A percentile compares a stretch with the other conserved stretches of the same genome.
These are phyloP conservation scores for Phanerochaete sordida DNA, from an alignment of 768 basidiomycete genomes.

Conservation along the genomic window DNA sequence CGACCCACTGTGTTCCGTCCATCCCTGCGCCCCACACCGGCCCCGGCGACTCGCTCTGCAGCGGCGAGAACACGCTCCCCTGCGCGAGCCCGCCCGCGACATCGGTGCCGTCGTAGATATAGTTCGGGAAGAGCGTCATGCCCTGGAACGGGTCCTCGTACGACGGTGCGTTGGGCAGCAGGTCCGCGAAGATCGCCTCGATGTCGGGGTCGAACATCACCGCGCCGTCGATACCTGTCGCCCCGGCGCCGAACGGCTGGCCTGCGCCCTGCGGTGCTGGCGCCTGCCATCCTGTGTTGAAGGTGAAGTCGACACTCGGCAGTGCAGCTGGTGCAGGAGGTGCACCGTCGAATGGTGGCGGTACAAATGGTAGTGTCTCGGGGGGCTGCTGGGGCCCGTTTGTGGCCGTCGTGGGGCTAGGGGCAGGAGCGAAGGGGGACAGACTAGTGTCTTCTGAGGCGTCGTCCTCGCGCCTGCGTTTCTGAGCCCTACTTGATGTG, in stretches of 20 bases:
- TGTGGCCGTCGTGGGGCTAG: not conserved
- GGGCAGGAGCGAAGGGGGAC: not conserved
- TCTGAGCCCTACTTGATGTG: not conserved
- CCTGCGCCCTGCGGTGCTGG: not conserved
- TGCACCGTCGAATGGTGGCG: not conserved
- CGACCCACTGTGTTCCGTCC: not conserved
- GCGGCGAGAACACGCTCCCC: not conserved
- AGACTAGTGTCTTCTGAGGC: not conserved
- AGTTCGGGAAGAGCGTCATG: not conserved
- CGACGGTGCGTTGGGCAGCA: not conserved
- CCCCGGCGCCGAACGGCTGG: not conserved
- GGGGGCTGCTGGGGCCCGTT: not conserved
- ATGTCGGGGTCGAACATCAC: not conserved
- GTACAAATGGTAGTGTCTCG: too few species aligned
- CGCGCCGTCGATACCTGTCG: not conserved
- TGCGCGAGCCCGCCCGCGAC: not conserved
- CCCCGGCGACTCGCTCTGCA: not conserved
- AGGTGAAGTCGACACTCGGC: not conserved
- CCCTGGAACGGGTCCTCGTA: not conserved
- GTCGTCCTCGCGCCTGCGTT: not conserved
- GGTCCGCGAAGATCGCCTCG: not conserved
- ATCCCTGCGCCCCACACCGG: not conserved
- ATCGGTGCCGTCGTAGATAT: not conserved
- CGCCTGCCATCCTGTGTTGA: not conserved
- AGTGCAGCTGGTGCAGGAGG: not conserved